Evolutionary conservation across 192 early-diverging fungal species (phyloP).

Genomic region (Linnemannia schmuckeri): DNA sequence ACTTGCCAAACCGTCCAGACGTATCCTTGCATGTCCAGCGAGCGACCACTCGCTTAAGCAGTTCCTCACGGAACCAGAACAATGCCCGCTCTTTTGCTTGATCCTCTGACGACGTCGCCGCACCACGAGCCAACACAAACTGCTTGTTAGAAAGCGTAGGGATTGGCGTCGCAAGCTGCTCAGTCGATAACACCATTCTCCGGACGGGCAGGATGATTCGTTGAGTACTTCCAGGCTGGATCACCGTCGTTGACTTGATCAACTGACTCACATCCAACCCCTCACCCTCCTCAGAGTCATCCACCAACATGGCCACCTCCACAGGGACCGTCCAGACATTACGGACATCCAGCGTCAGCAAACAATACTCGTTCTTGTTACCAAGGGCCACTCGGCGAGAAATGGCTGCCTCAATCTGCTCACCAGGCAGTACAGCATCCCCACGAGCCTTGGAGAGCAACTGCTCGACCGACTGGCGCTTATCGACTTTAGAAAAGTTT

Average conservation of each 20-base stretch:
- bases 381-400: constrained; percentile 49
- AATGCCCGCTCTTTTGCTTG: constrained; percentile 65
- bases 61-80: constrained; percentile 83
- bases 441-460: constrained; percentile 49
- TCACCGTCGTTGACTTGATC: constrained; percentile 53
- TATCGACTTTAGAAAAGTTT: constrained; percentile 52
- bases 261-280: constrained; percentile 38
- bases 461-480: constrained; percentile 51
- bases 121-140: constrained; percentile 78
- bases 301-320: constrained; percentile 77
- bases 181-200: constrained; percentile 67
- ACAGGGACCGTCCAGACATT: constrained; percentile 82
- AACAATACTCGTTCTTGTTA: constrained; percentile 74
- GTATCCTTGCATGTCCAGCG: constrained; percentile 61
- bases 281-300: constrained; percentile 66
- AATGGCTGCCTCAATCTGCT: constrained; percentile 52
- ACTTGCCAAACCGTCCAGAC: constrained; percentile 65
- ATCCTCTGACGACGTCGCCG: constrained; percentile 64
- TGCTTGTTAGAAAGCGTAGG: constrained; percentile 83
- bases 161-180: constrained; percentile 64
- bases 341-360: constrained; percentile 83
- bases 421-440: constrained; percentile 44
- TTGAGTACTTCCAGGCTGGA: constrained; percentile 50
- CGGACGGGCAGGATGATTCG: constrained; percentile 78
- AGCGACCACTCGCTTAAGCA: constrained; percentile 67